Evolutionary conservation across 495 filamentous ascomycete genomes (phyloP).

Genomic region (Aspergillus carlsbadensis): DNA sequence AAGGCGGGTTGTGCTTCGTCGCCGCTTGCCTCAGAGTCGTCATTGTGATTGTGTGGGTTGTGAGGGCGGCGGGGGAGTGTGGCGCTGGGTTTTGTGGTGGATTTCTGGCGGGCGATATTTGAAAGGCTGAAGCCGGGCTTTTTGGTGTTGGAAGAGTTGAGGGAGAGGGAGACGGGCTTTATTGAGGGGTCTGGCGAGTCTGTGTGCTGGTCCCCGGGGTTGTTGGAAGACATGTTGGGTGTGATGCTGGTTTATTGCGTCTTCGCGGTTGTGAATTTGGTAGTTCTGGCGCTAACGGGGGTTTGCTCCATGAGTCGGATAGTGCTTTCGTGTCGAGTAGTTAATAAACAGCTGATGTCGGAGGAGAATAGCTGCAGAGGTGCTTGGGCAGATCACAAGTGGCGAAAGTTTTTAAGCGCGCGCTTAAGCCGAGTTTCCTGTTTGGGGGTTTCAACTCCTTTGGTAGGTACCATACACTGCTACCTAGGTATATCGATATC

Average conservation of each 20-base stretch:
- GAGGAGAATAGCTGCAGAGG: conserved; percentile 14
- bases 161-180: conserved; percentile 34
- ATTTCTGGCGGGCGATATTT: conserved; percentile 18
- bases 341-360: background rate
- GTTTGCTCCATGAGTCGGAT: background rate
- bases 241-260: background rate
- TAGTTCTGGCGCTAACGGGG: too few relatives aligned
- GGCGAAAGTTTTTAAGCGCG: conserved; percentile 20
- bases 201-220: conserved; percentile 14
- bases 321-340: background rate
- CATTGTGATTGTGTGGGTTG: conserved; percentile 32
- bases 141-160: conserved; percentile 26
- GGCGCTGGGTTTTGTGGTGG: conserved; percentile 11
- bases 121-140: conserved; percentile 38
- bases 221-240: conserved; percentile 11
- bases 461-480: too few relatives aligned
- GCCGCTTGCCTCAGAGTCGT: conserved; percentile 48
- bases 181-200: conserved; percentile 6
- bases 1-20: conserved; percentile 29
- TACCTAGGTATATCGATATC: too few relatives aligned
- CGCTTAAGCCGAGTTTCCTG: conserved; percentile 12
- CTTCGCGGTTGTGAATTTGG: background rate
- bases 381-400: conserved; percentile 22
- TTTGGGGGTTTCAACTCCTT: too few relatives aligned
- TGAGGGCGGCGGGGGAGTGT: conserved; percentile 39